These are phyloP conservation scores for Russula abietina DNA, from an alignment of 768 basidiomycete genomes.

Conservation along the genomic window DNA sequence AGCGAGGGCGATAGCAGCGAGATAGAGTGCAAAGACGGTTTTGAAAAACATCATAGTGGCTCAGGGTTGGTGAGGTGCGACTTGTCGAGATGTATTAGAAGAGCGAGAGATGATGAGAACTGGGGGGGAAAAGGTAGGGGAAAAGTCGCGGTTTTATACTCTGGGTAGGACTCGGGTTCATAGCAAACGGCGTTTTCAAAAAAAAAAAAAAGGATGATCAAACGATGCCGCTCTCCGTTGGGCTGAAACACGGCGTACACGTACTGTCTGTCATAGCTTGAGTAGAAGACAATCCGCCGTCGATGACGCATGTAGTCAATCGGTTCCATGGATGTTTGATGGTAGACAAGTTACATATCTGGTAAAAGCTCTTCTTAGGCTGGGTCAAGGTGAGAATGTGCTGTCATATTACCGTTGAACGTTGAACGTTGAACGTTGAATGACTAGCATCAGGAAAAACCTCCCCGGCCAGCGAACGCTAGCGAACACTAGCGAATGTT, in stretches of 20 bases:
- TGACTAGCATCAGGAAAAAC: too few relatives aligned
- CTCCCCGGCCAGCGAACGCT: too few relatives aligned
- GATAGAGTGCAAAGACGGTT: constrained; percentile 1
- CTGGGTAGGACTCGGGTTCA: background rate
- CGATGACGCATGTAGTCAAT: too few relatives aligned
- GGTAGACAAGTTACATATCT: background rate
- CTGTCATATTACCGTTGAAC: too few relatives aligned
- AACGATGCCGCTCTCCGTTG: too few relatives aligned
- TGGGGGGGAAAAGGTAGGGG: background rate
- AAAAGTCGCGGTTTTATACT: background rate
- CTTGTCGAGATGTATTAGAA: background rate
- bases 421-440: too few relatives aligned
- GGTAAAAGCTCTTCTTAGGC: background rate
- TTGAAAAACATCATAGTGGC: constrained; percentile 15
- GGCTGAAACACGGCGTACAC: background rate
- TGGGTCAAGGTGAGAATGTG: too few relatives aligned
- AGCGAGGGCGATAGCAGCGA: constrained; percentile 1
- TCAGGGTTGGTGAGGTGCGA: too few relatives aligned
- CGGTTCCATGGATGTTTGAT: background rate
- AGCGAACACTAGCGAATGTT: too few relatives aligned
- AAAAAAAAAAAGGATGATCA: background rate
- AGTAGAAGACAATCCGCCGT: too few relatives aligned
- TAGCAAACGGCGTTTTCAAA: background rate
- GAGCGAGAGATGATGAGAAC: background rate
- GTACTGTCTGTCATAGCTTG: too few relatives aligned